Conservation (phyloP, 208 protist genomes). For the Trichomonas gallinae region DNA sequence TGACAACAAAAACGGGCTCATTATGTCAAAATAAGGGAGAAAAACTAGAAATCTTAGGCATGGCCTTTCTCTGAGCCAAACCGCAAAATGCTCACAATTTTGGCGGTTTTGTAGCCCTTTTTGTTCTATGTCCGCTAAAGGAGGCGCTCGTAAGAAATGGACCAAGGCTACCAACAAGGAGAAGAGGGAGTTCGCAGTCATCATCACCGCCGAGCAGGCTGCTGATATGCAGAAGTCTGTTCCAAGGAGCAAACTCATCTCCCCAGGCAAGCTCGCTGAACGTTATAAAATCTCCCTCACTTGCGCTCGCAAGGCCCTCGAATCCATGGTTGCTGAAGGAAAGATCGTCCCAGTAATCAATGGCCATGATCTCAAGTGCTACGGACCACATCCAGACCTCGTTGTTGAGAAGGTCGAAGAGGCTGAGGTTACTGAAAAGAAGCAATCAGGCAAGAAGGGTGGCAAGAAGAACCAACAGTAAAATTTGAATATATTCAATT, state of each 20-base stretch:
- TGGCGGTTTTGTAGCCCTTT: too few relatives aligned
- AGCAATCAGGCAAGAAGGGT: too few relatives aligned
- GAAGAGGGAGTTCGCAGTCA: not conserved
- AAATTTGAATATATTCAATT: too few relatives aligned
- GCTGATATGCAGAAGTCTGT: too few relatives aligned
- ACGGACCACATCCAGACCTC: not conserved
- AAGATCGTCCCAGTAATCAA: not conserved
- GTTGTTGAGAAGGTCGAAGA: not conserved
- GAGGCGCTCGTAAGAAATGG: not conserved
- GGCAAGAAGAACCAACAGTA: too few relatives aligned
- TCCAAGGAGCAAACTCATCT: not conserved
- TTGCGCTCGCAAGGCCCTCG: not conserved
- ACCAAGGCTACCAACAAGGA: not conserved
- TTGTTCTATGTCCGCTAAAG: too few relatives aligned
- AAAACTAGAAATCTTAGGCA: too few relatives aligned
- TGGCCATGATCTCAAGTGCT: not conserved
- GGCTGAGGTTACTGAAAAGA: too few relatives aligned
- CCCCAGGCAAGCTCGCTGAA: not conserved
- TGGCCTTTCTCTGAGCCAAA: too few relatives aligned
- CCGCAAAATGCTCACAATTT: too few relatives aligned
- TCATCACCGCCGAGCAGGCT: not conserved
- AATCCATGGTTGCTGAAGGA: not conserved
- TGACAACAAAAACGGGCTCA: too few relatives aligned
- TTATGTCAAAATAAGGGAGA: too few relatives aligned
- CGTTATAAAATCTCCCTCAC: not conserved